Base-by-base conservation (phyloP, 306 rosid species). In the Trichosanthes truncata region DNA sequence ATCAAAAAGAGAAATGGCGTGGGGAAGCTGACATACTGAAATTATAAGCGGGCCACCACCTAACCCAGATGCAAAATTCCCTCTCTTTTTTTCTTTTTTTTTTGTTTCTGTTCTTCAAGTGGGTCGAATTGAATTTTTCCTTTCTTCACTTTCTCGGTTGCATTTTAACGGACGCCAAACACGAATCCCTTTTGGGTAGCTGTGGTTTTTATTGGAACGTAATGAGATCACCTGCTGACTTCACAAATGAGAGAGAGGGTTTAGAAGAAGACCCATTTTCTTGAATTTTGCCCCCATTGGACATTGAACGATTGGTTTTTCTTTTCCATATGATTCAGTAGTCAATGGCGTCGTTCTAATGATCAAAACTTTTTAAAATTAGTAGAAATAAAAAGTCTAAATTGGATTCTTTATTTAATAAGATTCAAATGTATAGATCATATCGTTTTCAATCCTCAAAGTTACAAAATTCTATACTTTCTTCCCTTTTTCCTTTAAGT, bases 21-120 rank as follows among this genome's bases (percentile, higher is more conserved):
- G 65, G 48, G 0, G 31, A 9, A 52, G 46, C 79, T 49, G 49
- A 76, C 79, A 53, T 35, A 26, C 46, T 76, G 67, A 74, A 74
- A 74, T 74, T 48, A 74, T 74, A 29, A 55, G 51, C 67, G 49
- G 79, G n/a, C 79, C 79, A 53, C 79, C 78, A 26, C 78, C 61
- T 3, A 53, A 74, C 78, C 78, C 78, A 49, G 61, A 49, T 74
- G 61, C 60, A 49, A 74, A 73, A 74, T 48, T 74, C 43, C 45
- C 78, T 13, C 68, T 13, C 1, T 60, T 26, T 60, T 60, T 49
- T 49, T 11, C n/a, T 45, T 45, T 12, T 3, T 46, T 12, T 31
- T 62, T 66, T 66, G 45, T 7, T 41, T 40, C 5, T 25, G 76
- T 72, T 43, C 77, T 45, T 72, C 57, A 49, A 29, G 35, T 74